Evolutionary conservation across 2,329 filamentous ascomycete genomes (phyloP).

Genomic region (Lachnellula arida): DNA sequence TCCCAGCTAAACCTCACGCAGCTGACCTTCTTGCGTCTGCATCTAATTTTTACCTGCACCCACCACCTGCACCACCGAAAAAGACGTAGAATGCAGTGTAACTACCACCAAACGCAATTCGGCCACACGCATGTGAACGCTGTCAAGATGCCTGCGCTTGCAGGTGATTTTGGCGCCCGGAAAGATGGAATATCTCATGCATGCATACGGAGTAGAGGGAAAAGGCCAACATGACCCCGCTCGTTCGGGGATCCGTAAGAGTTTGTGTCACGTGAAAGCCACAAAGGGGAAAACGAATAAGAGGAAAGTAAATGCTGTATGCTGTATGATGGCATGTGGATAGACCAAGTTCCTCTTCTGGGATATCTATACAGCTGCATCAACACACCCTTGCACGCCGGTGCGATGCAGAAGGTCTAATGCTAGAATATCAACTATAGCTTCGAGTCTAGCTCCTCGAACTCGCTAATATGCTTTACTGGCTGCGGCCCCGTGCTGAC

Average conservation of each 20-base stretch:
- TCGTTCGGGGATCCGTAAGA: not conserved
- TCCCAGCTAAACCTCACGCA: not conserved
- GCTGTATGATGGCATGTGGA: no score
- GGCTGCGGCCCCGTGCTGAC: conserved; percentile 69
- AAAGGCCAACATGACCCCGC: not conserved
- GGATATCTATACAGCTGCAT: not conserved
- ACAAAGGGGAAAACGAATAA: not conserved
- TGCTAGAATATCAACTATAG: conserved; percentile 44
- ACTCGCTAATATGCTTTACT: conserved; percentile 72
- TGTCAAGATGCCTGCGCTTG: not conserved
- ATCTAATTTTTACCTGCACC: no score
- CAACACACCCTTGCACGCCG: not conserved
- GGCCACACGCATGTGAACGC: not conserved
- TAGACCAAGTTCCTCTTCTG: not conserved
- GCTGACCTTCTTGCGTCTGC: not conserved
- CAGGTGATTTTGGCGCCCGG: not conserved
- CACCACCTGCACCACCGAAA: no score
- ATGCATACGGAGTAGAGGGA: no score
- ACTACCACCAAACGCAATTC: not conserved
- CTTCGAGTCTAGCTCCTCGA: conserved; percentile 81
- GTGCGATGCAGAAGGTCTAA: not conserved
- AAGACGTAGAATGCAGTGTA: not conserved
- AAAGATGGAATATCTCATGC: not conserved
- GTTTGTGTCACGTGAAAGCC: not conserved
- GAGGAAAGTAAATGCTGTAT: no score